Percentiles rank a stretch among this genome's conserved stretches.
phyloP scores from a whole-genome alignment of 306 rosid species.

The Sechiopsis laciniata region DNA sequence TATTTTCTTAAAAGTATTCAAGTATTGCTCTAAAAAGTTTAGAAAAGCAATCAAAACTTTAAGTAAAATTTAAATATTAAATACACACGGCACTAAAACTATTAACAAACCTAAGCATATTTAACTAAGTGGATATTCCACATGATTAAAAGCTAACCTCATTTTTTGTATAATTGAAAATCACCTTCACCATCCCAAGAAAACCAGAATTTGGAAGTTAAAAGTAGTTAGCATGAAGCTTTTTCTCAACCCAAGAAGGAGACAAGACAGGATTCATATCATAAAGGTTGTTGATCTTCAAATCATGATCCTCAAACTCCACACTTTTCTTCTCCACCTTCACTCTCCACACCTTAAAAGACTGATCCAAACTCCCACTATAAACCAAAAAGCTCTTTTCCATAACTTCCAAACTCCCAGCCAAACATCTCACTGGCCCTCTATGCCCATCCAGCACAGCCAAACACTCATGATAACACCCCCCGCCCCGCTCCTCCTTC shows the following conservation, averaged over 20 bases:
- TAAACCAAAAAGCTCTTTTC: slow-evolving; percentile 34
- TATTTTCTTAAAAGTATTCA: too few relatives aligned
- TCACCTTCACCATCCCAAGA: too few relatives aligned
- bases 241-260: slow-evolving; percentile 40
- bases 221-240: not conserved
- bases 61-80: too few relatives aligned
- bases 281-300: slow-evolving; percentile 23
- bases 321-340: slow-evolving; percentile 29
- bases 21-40: too few relatives aligned
- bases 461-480: slow-evolving; percentile 40
- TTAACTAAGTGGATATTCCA: too few relatives aligned
- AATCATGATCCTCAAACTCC: slow-evolving; percentile 6
- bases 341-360: slow-evolving; percentile 54
- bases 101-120: too few relatives aligned
- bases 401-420: slow-evolving; percentile 35
- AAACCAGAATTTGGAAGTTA: too few relatives aligned
- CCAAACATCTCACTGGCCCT: slow-evolving; percentile 56
- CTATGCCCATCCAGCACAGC: slow-evolving; percentile 45
- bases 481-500: slow-evolving; percentile 42
- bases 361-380: slow-evolving; percentile 54
- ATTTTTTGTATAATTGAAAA: too few relatives aligned
- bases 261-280: slow-evolving; percentile 44
- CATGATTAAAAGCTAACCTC: too few relatives aligned
- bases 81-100: too few relatives aligned
- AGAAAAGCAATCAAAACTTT: too few relatives aligned